Evolutionary conservation across 108 stramenopile genomes (phyloP).

Genomic region (Aurantiochytrium sp.): DNA sequence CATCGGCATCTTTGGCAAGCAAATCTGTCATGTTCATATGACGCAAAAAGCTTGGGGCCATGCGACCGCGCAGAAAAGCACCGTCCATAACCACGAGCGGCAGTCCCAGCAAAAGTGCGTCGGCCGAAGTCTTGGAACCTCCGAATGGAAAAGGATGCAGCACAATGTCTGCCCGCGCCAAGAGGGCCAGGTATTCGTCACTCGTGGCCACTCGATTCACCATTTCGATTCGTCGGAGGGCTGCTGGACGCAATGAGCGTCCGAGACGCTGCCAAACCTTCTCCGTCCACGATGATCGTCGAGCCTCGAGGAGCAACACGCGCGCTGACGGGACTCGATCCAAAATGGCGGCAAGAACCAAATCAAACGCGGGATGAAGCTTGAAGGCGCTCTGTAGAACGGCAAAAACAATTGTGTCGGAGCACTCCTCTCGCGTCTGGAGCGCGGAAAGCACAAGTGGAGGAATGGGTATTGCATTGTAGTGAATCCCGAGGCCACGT

Average conservation of each 20-base stretch:
- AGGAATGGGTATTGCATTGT: constrained; percentile 36
- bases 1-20: not conserved
- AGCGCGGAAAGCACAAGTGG: constrained; percentile 15
- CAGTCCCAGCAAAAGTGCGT: constrained; percentile 47
- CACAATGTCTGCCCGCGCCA: constrained; percentile 46
- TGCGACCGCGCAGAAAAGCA: constrained; percentile 52
- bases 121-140: constrained; percentile 58
- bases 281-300: constrained; percentile 36
- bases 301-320: constrained; percentile 47
- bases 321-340: constrained; percentile 25
- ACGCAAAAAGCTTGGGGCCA: constrained; percentile 38
- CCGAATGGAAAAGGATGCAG: constrained; percentile 70
- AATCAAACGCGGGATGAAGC: constrained; percentile 57
- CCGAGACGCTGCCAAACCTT: constrained; percentile 21
- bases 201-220: constrained; percentile 24
- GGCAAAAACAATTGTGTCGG: constrained; percentile 32
- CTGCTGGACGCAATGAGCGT: not conserved
- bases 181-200: constrained; percentile 28
- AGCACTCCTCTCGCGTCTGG: not conserved
- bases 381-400: constrained; percentile 62
- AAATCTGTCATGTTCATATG: not conserved
- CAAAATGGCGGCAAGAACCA: constrained; percentile 46
- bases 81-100: constrained; percentile 57
- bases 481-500: constrained; percentile 57
- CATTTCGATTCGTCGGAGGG: constrained; percentile 17